Base-by-base conservation (phyloP, 108 stramenopile species). In the Cylindrotheca fusiformis region DNA sequence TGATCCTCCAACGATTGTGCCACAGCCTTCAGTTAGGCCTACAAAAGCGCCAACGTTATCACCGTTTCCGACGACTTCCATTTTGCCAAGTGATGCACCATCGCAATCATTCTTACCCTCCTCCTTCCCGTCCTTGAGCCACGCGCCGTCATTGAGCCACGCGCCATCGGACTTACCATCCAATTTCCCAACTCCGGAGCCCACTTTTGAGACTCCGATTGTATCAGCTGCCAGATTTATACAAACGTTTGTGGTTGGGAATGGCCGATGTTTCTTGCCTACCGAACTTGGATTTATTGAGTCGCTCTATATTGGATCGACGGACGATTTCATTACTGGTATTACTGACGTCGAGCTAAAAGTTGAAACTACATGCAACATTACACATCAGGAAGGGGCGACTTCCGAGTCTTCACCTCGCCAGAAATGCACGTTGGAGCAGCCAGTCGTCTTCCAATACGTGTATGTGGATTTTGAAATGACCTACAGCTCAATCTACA, bases 401-500 rank as follows among this genome's bases (percentile, higher is more conserved):
- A 25, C 17, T 41, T 41, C 36, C 14, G 52, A 33, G 24, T 36
- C 8, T 10, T 32, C 19, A 46, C 41, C 41, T 12, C 17, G 14
- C 24, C n/a, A 21, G 22, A 14, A n/a, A 52, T 29, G 41, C 24
- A 29, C 45, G 36, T 5, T 1, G 33, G 25, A 32, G 68, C 4
- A 30, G 61, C 23, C 8, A 29, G 23, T 55, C 63, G 32, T 4
- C 5, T 25, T 24, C 45, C 28, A 58, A 58, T 48, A 21, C 2
- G n/a, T 55, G 30, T 29, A 58, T 36, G 64, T 81, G 10, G 66
- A 67, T 27, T 82, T 48, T 52, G 80, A 36, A 32, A 81, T 90
- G 71, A 47, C 22, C 0, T 90, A 76, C 56, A 21, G 53, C 30
- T 78, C 76, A 4, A 54, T 48, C 22, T 76, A 83, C 55, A 72